Percentiles rank a stretch among this genome's conserved stretches.
phyloP scores from a whole-genome alignment of 495 filamentous ascomycete species.

The Neurospora sp. region DNA sequence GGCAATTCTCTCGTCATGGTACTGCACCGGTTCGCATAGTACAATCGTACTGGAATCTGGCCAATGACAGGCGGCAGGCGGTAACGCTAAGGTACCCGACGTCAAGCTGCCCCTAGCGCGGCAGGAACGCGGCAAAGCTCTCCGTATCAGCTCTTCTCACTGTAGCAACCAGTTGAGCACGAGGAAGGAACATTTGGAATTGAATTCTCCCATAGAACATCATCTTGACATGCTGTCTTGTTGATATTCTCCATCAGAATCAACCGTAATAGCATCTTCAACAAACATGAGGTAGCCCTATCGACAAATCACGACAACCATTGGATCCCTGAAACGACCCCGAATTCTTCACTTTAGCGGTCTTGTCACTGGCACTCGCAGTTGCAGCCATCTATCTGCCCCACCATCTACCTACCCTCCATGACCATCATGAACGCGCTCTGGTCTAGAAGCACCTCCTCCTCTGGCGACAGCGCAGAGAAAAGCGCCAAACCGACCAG shows the following conservation, averaged over 20 bases:
- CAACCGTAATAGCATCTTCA: neutral
- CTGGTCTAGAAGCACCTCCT: constrained; percentile 23
- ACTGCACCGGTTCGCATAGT: neutral
- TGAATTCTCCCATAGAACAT: neutral
- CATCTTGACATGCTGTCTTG: neutral
- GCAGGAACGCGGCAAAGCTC: neutral
- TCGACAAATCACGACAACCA: neutral
- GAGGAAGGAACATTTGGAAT: neutral
- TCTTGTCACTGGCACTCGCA: neutral
- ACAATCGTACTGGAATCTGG: neutral
- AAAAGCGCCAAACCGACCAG: neutral
- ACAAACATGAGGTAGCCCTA: neutral
- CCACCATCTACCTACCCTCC: neutral
- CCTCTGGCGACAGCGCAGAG: constrained; percentile 20
- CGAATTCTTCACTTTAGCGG: neutral
- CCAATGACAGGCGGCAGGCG: neutral
- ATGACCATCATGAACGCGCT: constrained; percentile 32
- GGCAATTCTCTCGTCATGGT: neutral
- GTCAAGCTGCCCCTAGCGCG: neutral
- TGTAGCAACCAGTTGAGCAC: neutral
- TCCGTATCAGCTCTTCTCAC: neutral
- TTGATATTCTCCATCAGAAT: neutral
- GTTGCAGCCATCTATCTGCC: neutral
- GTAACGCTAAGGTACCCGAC: neutral
- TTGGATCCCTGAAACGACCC: neutral